A percentile compares a stretch with the other conserved stretches of the same genome.
These are phyloP conservation scores for Heteromeles arbutifolia DNA, from an alignment of 306 rosid species.

Conservation along the genomic window DNA sequence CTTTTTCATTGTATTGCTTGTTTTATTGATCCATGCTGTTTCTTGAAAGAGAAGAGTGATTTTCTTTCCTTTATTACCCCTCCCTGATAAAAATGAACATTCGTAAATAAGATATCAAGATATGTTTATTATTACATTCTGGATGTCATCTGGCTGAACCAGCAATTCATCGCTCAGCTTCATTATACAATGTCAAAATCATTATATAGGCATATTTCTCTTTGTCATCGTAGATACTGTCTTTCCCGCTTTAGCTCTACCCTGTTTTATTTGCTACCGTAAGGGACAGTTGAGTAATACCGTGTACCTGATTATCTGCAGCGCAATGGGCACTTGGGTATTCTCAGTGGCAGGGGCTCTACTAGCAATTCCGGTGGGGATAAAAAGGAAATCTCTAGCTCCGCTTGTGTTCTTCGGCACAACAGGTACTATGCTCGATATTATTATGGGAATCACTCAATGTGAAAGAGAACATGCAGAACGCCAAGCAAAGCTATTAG, in stretches of 20 bases:
- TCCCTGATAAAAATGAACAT: no score
- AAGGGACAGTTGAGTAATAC: neutral
- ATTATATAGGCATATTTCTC: neutral
- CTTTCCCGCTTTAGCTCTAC: neutral
- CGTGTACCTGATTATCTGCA: constrained; percentile 29
- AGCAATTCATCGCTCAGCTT: neutral
- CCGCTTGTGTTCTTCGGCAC: constrained; percentile 96
- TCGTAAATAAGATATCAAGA: neutral
- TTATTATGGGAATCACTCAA: constrained; percentile 70
- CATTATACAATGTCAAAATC: neutral
- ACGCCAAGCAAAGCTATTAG: constrained; percentile 72
- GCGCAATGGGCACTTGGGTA: constrained; percentile 94
- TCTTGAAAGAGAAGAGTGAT: neutral
- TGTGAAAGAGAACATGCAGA: constrained; percentile 94
- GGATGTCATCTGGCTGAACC: neutral
- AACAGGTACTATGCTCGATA: constrained; percentile 92
- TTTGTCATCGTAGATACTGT: neutral
- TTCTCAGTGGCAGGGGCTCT: constrained; percentile 91
- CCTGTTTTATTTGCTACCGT: neutral
- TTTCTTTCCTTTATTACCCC: no score
- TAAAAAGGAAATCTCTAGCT: constrained; percentile 76
- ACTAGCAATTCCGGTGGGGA: constrained; percentile 93
- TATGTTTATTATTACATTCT: neutral
- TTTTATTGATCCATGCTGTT: neutral
- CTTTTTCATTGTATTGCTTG: neutral